Evolutionary conservation across 1,284 basidiomycete genomes (phyloP).

Genomic region (Melampsora larici-populina): DNA sequence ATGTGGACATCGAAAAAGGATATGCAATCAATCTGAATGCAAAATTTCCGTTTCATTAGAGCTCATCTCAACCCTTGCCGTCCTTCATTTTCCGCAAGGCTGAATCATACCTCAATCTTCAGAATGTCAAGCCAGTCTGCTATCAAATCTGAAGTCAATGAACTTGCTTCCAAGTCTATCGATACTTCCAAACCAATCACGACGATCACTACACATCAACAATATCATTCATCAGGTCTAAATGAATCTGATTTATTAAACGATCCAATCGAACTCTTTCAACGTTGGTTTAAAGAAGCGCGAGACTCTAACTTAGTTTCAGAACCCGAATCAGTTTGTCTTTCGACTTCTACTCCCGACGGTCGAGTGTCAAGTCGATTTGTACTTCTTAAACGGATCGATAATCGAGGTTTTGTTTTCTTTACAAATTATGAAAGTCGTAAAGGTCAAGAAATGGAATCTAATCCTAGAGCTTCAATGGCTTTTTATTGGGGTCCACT

Average conservation of each 20-base stretch:
- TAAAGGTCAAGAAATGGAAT: slow-evolving; percentile 50
- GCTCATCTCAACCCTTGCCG: no score
- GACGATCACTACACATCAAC: slow-evolving; percentile 24
- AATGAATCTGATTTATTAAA: slow-evolving; percentile 2
- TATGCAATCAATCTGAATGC: no score
- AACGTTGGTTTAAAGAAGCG: slow-evolving; percentile 17
- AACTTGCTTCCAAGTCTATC: no score
- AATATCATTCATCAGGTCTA: slow-evolving; percentile 26
- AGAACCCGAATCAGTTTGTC: slow-evolving; percentile 82
- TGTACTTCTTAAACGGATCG: slow-evolving; percentile 20
- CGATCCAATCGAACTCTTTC: slow-evolving; percentile 19
- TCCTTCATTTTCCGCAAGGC: no score
- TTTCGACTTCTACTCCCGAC: slow-evolving; percentile 70
- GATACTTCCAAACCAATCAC: neutral
- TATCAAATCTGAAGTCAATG: no score
- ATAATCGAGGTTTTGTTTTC: slow-evolving; percentile 49
- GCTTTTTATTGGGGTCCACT: slow-evolving; percentile 90
- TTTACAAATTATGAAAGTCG: slow-evolving; percentile 52
- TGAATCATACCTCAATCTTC: no score
- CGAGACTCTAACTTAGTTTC: neutral
- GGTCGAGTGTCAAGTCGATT: slow-evolving; percentile 63
- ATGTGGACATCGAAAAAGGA: no score
- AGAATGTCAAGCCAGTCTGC: no score
- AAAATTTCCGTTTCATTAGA: no score
- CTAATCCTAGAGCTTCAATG: slow-evolving; percentile 64